Evolutionary conservation across 768 basidiomycete genomes (phyloP), one percentile per base, ranked within the genome.

Genomic region (Xanthoconium purpureum): DNA sequence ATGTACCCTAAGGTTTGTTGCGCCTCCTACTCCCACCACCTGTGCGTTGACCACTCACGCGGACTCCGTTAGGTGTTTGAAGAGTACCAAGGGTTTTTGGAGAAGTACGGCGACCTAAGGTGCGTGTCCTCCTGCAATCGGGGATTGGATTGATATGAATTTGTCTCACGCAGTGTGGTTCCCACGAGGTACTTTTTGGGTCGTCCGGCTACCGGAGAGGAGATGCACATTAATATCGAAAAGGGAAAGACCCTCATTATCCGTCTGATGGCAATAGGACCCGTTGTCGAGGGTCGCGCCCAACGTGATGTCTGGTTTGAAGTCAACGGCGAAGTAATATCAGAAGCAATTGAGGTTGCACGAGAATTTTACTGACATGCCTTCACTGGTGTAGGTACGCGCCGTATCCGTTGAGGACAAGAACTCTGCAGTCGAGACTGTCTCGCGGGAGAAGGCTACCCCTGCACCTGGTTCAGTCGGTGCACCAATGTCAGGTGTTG

Each of bases 221-320:
- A 99, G 77, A 90, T 98, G 89, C 87, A 93, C 73, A 91, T 98
- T 70, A 85, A 89, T 50, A 97, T 98, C 67, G 94, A 95, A 75
- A 84, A 91, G 73, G 97, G 97, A 39, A 98, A 98, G 81, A 97
- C 91, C 52, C 81, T 99, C 57, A 95, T 98, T 71, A 87, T 99
- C 71, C 89, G 94, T 64, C 81, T 98, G 66, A 89, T 99, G 83
- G 97, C 97, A 30, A 82, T 95, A 47, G 94, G 96, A 18, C 91
- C 94, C 55, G 89, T 98, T 52, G 88, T 96, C 50, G 87, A 94
- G 71, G 89, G 89, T 37, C 89, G 85, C 64, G 93, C 95, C 24
- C 90, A 92, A 66, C 87, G 96, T 65, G 95, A 98, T 71, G 93
- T 96, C 56, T 97, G 96, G 91, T 96, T 98, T 70, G 96, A 98